Evolutionary conservation across 495 filamentous ascomycete genomes (phyloP).

Genomic region (Xylaria intraflava): DNA sequence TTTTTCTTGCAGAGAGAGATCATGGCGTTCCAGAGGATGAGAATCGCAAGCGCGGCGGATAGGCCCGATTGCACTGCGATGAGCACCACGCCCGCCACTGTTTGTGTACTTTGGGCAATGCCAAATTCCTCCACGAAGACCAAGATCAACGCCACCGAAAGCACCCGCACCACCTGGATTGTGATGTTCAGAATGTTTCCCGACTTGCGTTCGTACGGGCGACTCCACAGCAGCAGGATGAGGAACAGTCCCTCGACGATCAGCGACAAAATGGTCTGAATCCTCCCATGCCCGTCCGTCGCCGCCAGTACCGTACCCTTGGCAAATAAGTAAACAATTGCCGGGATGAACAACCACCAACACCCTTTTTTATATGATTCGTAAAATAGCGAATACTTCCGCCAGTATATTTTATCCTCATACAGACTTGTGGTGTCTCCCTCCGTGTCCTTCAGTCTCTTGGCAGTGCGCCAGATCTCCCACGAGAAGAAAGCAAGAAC

Average conservation of each 20-base stretch:
- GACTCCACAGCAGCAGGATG: slow-evolving; percentile 68
- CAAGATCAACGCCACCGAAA: slow-evolving; percentile 83
- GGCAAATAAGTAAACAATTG: slow-evolving; percentile 86
- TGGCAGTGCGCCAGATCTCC: slow-evolving; percentile 74
- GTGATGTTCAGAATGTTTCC: slow-evolving; percentile 90
- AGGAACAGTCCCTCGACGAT: slow-evolving; percentile 69
- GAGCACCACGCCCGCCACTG: slow-evolving; percentile 77
- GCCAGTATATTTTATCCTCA: slow-evolving; percentile 85
- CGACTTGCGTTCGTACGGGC: slow-evolving; percentile 77
- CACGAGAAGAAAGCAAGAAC: slow-evolving; percentile 72
- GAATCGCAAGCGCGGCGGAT: slow-evolving; percentile 75
- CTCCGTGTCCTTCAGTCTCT: slow-evolving; percentile 62
- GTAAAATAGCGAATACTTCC: slow-evolving; percentile 95
- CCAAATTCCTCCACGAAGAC: slow-evolving; percentile 92
- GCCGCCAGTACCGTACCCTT: slow-evolving; percentile 84
- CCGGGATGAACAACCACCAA: slow-evolving; percentile 95
- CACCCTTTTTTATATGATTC: slow-evolving; percentile 87
- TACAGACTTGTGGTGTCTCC: slow-evolving; percentile 70
- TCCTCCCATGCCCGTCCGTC: slow-evolving; percentile 77
- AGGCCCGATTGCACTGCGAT: slow-evolving; percentile 83
- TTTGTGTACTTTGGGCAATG: slow-evolving; percentile 90
- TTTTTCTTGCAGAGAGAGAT: slow-evolving; percentile 77
- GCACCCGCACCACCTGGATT: slow-evolving; percentile 89
- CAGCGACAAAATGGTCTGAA: slow-evolving; percentile 71
- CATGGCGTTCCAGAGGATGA: slow-evolving; percentile 86